Base-by-base conservation (phyloP, 2,329 filamentous ascomycete genomes). In the Fonsecaea multimorphosa region DNA sequence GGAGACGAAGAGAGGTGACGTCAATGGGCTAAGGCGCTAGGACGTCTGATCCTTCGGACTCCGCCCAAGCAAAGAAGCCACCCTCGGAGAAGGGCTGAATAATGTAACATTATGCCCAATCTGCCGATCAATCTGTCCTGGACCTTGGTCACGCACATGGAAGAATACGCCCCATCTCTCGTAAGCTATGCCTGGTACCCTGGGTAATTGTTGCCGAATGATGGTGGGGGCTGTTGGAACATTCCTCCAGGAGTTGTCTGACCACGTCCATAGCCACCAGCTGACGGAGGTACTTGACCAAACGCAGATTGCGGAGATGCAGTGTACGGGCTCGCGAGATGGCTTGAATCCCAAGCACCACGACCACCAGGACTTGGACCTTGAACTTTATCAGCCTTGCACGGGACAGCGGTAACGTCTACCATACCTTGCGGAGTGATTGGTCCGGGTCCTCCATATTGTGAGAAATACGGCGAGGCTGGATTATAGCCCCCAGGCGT, bases 391-490 rank as follows among this genome's bases (percentile, higher is more conserved):
- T 68, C 44, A 66, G 58, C 49, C 36, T 63, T 40, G 49, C 27
- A 32, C 51, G 32, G 19, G 63, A 65, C 73, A 83, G 88, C 74
- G 85, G 84, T 62, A 22, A 19, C 16, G 7, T 46, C 46, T 16
- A 22, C 63, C 60, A 31, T 65, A 68, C 62, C 65, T 63, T 70
- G 68, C 24, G 70, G 66, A n/a, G 66, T 73, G 38, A 89, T 88
- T 29, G 85, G 83, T 68, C 78, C 79, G 67, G 84, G 86, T 86
- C 91, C 91, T 76, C 91, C 90, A 77, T 98, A 98, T 81, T 98
- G 95, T 72, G 94, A 93, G 79, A 97, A 98, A 83, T 92, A 97
- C 38, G 84, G 82, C 66, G 92, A 91, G 52, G 92, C 91, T 73
- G 89, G 91, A 70, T 91, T 89, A 73, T 78, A 97, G 63, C 84